Evolutionary conservation across 2,329 filamentous ascomycete genomes (phyloP), one percentile per base, ranked within the genome.

Genomic region (Pseudogymnoascus sp.): DNA sequence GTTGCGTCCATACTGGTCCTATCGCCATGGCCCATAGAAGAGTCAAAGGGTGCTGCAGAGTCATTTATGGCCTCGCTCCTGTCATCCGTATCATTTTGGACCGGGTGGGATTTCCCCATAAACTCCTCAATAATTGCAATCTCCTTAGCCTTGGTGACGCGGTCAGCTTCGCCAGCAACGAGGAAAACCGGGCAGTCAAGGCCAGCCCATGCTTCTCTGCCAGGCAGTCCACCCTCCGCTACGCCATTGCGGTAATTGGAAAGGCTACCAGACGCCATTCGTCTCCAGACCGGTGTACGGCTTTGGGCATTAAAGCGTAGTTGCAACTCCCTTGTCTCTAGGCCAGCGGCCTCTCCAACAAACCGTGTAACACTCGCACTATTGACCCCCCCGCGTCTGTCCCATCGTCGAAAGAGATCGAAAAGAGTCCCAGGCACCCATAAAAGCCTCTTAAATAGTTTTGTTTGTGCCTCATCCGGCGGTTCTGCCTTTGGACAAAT

Each of bases 331-430:
- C 84, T 86, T 1, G 87, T 82, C 67, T 90, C 84, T 3, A 79
- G 73, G 42, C 91, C 87, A 1, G 88, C 86, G 36, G 81, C 80
- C 1, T 78, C 72, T 3, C 90, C 90, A 7, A 90, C 87, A 71
- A 96, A 93, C 14, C 92, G 85, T 58, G 77, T 78, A 5, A 97
- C 91, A 67, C 91, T 96, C 2, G 82, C 77, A 71, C 92, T 97
- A 45, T 91, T 77, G 0, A 83, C 75, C 0, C 93, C 93, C 36
- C 92, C 92, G 63, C 88, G 81, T 58, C 88, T 82, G 73, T 97
- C 93, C 84, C 88, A 91, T 49, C 79, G 76, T 59, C 93, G 83
- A 80, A 90, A 89, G 1, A 93, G 70, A 65, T 94, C 81, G 70
- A 97, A 94, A 0, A 95, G 64, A 63, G 82, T 80, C 4, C 80